Base-by-base conservation (phyloP, 495 filamentous ascomycete species). In the Astrothelium subdiscretum region DNA sequence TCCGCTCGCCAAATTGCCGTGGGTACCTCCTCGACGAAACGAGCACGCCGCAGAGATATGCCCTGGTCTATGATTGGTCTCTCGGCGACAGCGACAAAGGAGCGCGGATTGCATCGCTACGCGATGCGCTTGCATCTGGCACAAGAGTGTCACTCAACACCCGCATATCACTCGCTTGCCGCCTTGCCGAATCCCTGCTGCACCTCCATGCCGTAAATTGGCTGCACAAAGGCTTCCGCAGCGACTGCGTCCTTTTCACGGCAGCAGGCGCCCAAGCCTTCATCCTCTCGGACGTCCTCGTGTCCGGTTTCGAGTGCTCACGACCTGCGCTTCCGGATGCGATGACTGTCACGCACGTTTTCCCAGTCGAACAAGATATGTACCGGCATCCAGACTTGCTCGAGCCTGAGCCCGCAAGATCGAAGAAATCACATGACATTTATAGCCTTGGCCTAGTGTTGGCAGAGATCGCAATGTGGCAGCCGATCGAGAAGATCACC, bases 171-270 rank as follows among this genome's bases (percentile, higher is more conserved):
- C 64, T 72, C 31, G 65, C 67, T 59, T 62, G 62, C 15, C 35
- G 54, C 22, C 62, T 70, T 10, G 10, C 68, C 31, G 65, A 69
- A 42, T 68, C 63, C 18, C 44, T 72, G 38, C 64, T 68, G 59
- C 64, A 66, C 43, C 70, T 85, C 0, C 81, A 85, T 58, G 73
- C 78, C 0, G 77, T 82, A 1, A 78, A 81, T 58, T 85, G 80
- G 81, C 67, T 84, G 29, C 82, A 84, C 72, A 85, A 84, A 67
- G 78, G 79, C 2, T 66, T 85, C 0, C 76, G 79, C 29, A 77
- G 74, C 57, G 71, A 79, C 35, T 82, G 80, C 61, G 73, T 84
- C 43, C 59, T 84, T 15, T 82, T 84, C 68, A 74, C 83, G 63
- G 66, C 73, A 27, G 67, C 72, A 62, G 65, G 68, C 11, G 62